Conservation (phyloP, 2,329 filamentous ascomycete species). For the Cordyceps javanica region DNA sequence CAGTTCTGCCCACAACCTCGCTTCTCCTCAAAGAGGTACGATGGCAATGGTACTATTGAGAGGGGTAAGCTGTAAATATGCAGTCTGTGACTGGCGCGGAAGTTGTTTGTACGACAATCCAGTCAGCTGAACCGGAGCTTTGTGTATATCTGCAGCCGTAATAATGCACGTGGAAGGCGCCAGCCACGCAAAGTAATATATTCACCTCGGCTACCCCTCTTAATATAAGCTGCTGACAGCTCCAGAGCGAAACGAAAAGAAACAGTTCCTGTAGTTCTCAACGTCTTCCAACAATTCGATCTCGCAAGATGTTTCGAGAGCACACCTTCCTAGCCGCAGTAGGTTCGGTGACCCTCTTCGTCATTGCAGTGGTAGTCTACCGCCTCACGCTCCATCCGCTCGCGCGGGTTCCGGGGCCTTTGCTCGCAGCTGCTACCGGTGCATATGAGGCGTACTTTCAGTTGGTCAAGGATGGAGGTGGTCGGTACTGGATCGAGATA, state of each 20-base stretch:
- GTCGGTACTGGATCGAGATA: slow-evolving; percentile 4
- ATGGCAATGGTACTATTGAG: too few species aligned
- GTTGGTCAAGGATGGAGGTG: neutral
- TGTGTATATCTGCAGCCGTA: neutral
- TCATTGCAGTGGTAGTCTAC: neutral
- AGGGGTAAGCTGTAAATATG: too few species aligned
- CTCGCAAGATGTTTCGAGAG: neutral
- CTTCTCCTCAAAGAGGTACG: too few species aligned
- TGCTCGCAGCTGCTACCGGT: neutral
- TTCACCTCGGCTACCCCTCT: neutral
- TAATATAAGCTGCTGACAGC: too few species aligned
- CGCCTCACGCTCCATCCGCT: slow-evolving; percentile 1
- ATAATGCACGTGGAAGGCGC: neutral
- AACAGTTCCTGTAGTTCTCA: neutral
- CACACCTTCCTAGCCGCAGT: neutral
- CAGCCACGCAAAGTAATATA: neutral
- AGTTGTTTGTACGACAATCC: neutral
- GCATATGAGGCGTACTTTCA: slow-evolving; percentile 5
- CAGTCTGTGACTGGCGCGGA: too few species aligned
- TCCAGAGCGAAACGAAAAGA: too few species aligned
- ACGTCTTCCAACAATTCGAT: neutral
- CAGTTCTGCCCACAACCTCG: too few species aligned
- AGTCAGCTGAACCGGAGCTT: neutral
- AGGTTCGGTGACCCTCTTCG: neutral
- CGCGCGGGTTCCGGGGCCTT: neutral